Conservation (phyloP, 352 stramenopile species). For the Globisporangium okanoganense region DNA sequence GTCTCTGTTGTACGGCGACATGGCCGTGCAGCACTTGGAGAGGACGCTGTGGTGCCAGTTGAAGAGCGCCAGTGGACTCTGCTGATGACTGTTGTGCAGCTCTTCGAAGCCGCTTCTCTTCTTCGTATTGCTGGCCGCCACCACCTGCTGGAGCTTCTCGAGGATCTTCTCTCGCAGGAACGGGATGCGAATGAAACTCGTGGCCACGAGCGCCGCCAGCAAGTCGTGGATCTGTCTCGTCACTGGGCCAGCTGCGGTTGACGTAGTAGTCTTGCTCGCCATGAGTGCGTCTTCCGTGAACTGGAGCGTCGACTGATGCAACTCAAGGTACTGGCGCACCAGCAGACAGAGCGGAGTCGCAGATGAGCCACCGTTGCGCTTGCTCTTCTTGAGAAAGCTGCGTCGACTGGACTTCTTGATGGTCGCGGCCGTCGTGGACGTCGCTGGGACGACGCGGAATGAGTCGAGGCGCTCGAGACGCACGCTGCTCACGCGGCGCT, state of each 20-base stretch:
- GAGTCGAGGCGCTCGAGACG: conserved; percentile 12
- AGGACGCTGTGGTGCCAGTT: conserved; percentile 49
- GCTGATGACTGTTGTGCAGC: conserved; percentile 22
- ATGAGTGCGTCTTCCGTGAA: conserved; percentile 36
- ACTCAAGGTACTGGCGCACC: conserved; percentile 46
- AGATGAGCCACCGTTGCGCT: conserved; percentile 19
- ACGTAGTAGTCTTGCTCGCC: conserved; percentile 11
- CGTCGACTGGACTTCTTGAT: conserved; percentile 12
- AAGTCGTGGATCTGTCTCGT: conserved; percentile 22
- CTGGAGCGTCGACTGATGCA: conserved; percentile 63
- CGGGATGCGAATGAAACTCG: conserved; percentile 55
- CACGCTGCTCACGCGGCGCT: conserved; percentile 16
- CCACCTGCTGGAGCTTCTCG: conserved; percentile 32
- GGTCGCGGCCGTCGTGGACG: conserved; percentile 6
- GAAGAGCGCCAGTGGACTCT: conserved; percentile 40
- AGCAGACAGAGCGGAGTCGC: conserved; percentile 40
- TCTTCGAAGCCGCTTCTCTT: neutral
- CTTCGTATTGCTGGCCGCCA: conserved; percentile 10
- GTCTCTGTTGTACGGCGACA: conserved; percentile 40
- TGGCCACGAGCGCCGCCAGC: conserved; percentile 35
- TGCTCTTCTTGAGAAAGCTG: conserved; percentile 18
- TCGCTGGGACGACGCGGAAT: conserved; percentile 12
- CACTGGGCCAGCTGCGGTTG: neutral
- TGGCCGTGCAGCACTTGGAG: conserved; percentile 42
- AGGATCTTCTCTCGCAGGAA: conserved; percentile 50